phyloP scores from a whole-genome alignment of 805 yeast species.

The Metschnikowia similis region DNA sequence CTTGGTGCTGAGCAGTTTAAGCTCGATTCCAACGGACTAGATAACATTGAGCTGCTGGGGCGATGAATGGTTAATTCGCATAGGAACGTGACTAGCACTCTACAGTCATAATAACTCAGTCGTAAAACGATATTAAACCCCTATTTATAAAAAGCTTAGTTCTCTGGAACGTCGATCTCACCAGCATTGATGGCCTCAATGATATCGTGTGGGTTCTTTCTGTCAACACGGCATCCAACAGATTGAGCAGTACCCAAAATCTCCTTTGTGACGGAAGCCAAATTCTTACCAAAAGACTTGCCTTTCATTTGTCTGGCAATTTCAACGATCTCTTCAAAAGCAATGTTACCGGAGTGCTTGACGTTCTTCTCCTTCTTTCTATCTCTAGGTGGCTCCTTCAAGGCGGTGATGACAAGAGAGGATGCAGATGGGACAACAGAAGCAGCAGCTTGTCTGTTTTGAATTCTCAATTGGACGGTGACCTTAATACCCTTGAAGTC shows the following conservation, averaged over 20 bases:
- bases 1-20: not conserved
- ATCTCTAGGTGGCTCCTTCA: constrained; percentile 99
- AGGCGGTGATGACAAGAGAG: constrained; percentile 96
- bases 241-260: constrained; percentile 99
- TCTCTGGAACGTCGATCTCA: constrained; percentile 90
- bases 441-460: constrained; percentile 99
- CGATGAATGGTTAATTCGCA: not conserved
- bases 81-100: not conserved
- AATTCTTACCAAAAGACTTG: constrained; percentile 96
- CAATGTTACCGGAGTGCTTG: constrained; percentile 98
- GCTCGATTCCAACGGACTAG: not conserved
- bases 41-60: not conserved
- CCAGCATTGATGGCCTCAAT: constrained; percentile 98
- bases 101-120: constrained; percentile 10
- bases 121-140: constrained; percentile 35
- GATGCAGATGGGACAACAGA: constrained; percentile 99
- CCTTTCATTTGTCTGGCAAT: constrained; percentile 97
- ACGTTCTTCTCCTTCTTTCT: constrained; percentile 99
- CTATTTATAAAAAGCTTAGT: constrained; percentile 45
- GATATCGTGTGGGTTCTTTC: constrained; percentile 98
- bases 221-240: constrained; percentile 98
- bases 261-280: constrained; percentile 97
- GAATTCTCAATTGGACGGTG: constrained; percentile 96
- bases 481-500: constrained; percentile 99
- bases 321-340: constrained; percentile 92